Evolutionary conservation across 2,329 filamentous ascomycete species (phyloP).

Genomic region (Fusarium denticulatum): DNA sequence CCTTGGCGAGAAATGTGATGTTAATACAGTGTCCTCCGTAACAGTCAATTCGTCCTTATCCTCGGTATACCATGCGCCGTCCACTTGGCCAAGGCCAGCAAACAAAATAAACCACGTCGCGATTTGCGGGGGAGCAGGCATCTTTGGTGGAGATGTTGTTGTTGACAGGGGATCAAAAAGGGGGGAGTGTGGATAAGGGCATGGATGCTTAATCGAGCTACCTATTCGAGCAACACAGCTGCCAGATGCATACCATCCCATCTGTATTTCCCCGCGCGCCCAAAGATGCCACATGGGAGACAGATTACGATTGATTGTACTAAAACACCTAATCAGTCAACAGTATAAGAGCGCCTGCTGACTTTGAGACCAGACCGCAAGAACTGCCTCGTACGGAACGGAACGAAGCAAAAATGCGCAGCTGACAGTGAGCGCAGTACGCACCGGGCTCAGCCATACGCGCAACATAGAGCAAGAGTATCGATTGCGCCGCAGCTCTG

Average conservation of each 20-base stretch:
- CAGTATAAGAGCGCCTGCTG: conserved; percentile 2
- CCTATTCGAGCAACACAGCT: conserved; percentile 11
- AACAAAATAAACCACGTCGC: conserved; percentile 17
- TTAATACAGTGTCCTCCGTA: not conserved
- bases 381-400: conserved; percentile 3
- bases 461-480: not conserved
- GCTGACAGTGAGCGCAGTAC: conserved; percentile 14
- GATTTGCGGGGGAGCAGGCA: conserved; percentile 37
- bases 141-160: conserved; percentile 13
- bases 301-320: not conserved
- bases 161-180: conserved; percentile 17
- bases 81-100: conserved; percentile 25
- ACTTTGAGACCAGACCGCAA: conserved; percentile 10
- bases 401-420: conserved; percentile 8
- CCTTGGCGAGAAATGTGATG: not conserved
- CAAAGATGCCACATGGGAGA: conserved; percentile 18
- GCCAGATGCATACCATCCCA: conserved; percentile 27
- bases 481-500: conserved; percentile 12
- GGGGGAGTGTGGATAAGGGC: conserved; percentile 30
- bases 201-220: conserved; percentile 7
- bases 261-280: conserved; percentile 7
- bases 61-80: conserved; percentile 23
- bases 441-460: conserved; percentile 10
- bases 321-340: not conserved
- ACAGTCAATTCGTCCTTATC: not conserved